Conservation (phyloP, 306 rosid species). For the Casuarina cunninghamiana region DNA sequence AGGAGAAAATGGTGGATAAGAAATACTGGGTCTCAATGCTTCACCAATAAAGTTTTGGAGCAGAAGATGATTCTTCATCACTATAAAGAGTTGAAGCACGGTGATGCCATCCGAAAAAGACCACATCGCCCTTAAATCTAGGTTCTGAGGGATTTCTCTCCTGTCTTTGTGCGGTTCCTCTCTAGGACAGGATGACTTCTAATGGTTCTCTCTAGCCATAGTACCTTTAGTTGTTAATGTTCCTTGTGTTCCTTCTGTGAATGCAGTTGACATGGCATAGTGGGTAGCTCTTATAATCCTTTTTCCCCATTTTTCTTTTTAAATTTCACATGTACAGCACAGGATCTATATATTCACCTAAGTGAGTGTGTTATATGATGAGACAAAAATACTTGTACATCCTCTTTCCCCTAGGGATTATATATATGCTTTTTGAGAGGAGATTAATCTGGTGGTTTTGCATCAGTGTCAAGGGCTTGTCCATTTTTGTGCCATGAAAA, state of each 20-base stretch:
- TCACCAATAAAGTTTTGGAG: conserved; percentile 34
- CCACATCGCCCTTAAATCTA: conserved; percentile 16
- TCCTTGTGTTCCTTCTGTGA: conserved; percentile 17
- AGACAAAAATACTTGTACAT: conserved; percentile 24
- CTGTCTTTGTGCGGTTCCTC: conserved; percentile 34
- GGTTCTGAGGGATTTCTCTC: conserved; percentile 33
- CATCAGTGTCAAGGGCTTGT: not conserved
- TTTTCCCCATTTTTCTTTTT: conserved; percentile 26
- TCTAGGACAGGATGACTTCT: conserved; percentile 34
- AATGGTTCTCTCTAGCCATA: conserved; percentile 36
- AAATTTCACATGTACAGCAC: conserved; percentile 43
- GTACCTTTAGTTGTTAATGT: not conserved
- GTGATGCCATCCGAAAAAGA: conserved; percentile 26
- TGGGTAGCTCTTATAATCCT: conserved; percentile 39
- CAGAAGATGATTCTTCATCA: conserved; percentile 33
- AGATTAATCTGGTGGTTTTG: conserved; percentile 13
- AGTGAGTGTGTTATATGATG: conserved; percentile 34
- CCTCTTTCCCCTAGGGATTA: conserved; percentile 6
- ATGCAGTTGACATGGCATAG: conserved; percentile 34
- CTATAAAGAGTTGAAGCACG: conserved; percentile 27
- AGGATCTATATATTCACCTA: conserved; percentile 37
- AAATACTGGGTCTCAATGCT: conserved; percentile 35
- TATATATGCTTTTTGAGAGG: conserved; percentile 10
- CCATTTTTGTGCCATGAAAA: not conserved
- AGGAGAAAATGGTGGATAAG: conserved; percentile 37